phyloP scores from a whole-genome alignment of 768 basidiomycete genomes.

The Pisolithus albus region DNA sequence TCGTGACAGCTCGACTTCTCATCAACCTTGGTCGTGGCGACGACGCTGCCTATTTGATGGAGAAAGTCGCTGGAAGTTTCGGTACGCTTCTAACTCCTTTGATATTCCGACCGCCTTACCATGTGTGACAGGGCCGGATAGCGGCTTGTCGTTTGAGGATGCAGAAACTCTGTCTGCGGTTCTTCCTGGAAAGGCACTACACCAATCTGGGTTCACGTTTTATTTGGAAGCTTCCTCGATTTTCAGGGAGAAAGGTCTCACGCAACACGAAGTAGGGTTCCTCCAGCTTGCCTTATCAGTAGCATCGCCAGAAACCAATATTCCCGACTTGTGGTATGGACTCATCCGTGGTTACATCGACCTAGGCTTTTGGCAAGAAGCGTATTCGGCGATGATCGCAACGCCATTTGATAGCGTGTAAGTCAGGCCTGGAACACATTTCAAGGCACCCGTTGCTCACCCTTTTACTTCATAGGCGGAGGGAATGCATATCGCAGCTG shows the following conservation, averaged over 20 bases:
- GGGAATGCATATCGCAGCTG: conserved; percentile 74
- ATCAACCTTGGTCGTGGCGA: conserved; percentile 60
- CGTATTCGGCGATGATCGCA: conserved; percentile 72
- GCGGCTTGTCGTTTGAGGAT: conserved; percentile 52
- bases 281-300: conserved; percentile 75
- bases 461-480: conserved; percentile 47
- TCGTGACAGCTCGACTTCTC: conserved; percentile 64
- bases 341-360: conserved; percentile 72
- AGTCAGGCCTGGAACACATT: conserved; percentile 29
- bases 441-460: conserved; percentile 5
- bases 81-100: conserved; percentile 41
- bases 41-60: conserved; percentile 66
- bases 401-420: conserved; percentile 75
- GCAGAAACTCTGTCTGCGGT: conserved; percentile 53
- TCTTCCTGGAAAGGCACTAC: conserved; percentile 49
- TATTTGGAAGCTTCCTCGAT: conserved; percentile 72
- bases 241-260: conserved; percentile 54
- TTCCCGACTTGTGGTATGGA: conserved; percentile 69
- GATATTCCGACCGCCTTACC: neutral
- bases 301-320: conserved; percentile 46
- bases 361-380: conserved; percentile 75
- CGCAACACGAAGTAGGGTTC: conserved; percentile 64
- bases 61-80: conserved; percentile 69
- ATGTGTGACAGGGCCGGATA: conserved; percentile 37
- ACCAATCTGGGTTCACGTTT: conserved; percentile 62